Evolutionary conservation across 129 eudicot genomes (phyloP).

Genomic region (Centaurea solstitialis): DNA sequence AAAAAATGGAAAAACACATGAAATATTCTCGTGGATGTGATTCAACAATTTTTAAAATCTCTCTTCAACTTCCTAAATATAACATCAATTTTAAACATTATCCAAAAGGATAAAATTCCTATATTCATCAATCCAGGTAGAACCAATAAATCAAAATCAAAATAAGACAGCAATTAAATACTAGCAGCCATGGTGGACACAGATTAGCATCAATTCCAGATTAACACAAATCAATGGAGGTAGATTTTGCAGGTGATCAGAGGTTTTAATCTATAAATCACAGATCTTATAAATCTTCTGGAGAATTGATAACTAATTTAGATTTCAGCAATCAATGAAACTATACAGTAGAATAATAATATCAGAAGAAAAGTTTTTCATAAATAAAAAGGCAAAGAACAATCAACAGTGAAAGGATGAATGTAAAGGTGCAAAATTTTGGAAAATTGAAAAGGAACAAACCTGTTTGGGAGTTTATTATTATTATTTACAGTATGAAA

Average conservation of each 20-base stretch:
- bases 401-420: neutral
- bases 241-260: neutral
- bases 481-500: neutral
- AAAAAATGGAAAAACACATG: too few species aligned
- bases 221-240: constrained; percentile 10
- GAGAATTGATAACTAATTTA: neutral
- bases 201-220: neutral
- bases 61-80: neutral
- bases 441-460: constrained; percentile 14
- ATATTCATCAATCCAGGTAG: constrained; percentile 5
- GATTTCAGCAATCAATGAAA: neutral
- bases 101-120: constrained; percentile 12
- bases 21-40: too few species aligned
- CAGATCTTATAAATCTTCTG: neutral
- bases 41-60: neutral
- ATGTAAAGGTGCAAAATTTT: constrained; percentile 3
- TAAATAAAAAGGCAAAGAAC: neutral
- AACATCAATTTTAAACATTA: neutral
- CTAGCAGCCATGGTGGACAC: neutral
- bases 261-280: neutral
- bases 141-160: neutral
- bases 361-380: neutral
- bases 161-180: constrained; percentile 4
- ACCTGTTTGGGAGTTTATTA: constrained; percentile 22
- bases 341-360: neutral